Evolutionary conservation across 371 early-diverging fungal genomes (phyloP).

Genomic region (Basidiobolus meristosporus): DNA sequence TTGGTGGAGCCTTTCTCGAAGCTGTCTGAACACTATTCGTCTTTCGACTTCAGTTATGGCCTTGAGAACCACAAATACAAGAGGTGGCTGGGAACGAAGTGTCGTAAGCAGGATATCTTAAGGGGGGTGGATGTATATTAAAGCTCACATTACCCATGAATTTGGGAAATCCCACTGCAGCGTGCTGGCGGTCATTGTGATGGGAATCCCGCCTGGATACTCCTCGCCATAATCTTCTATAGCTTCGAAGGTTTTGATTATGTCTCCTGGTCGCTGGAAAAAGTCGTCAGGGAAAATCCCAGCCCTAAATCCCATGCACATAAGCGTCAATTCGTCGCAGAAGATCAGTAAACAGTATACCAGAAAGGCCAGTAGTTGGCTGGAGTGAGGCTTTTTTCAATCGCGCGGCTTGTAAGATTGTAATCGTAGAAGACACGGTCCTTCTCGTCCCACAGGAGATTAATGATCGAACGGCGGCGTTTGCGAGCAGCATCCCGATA

Average conservation of each 20-base stretch:
- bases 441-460: slow-evolving; percentile 13
- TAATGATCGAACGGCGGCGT: slow-evolving; percentile 10
- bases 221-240: slow-evolving; percentile 9
- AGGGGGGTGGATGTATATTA: no score
- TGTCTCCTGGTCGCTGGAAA: slow-evolving; percentile 2
- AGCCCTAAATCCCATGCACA: no score
- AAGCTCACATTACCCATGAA: no score
- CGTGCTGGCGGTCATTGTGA: slow-evolving; percentile 26
- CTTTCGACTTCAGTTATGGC: slow-evolving; percentile 19
- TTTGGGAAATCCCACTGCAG: slow-evolving; percentile 86
- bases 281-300: slow-evolving; percentile 15
- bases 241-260: slow-evolving; percentile 12
- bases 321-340: no score
- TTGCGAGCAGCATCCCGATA: slow-evolving; percentile 8
- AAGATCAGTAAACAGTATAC: no score
- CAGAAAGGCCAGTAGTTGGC: slow-evolving; percentile 5
- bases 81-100: no score
- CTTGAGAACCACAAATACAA: no score
- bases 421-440: slow-evolving; percentile 14
- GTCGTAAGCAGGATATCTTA: no score
- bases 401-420: slow-evolving; percentile 6
- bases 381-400: neutral
- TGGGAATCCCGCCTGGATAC: slow-evolving; percentile 29
- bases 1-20: neutral
- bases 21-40: no score